Evolutionary conservation across 139 green algal genomes (phyloP).

Genomic region (Chlorella sorokiniana): DNA sequence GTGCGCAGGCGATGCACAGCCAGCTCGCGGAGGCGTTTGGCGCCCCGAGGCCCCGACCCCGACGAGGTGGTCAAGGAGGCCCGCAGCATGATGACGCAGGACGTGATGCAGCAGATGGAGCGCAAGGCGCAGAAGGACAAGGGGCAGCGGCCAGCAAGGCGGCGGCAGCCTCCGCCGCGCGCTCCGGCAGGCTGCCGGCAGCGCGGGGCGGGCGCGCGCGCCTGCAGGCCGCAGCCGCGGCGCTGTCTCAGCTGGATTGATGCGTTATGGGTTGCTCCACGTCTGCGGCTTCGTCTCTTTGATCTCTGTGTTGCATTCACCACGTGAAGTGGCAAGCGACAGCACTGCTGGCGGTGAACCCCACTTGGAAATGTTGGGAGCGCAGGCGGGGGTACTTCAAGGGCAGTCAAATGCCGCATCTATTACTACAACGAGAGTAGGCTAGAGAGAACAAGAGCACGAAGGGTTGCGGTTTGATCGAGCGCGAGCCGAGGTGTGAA

Average conservation of each 20-base stretch:
- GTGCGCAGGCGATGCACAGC: conserved; percentile 9
- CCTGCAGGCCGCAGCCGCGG: neutral
- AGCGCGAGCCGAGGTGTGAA: too few relatives aligned
- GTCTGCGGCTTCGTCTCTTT: neutral
- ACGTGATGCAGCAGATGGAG: neutral
- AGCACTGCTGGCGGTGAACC: too few relatives aligned
- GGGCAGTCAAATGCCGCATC: too few relatives aligned
- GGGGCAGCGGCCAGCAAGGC: neutral
- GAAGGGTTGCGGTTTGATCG: too few relatives aligned
- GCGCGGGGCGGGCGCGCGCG: neutral
- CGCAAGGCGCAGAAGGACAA: neutral
- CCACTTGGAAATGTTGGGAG: too few relatives aligned
- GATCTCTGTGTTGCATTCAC: neutral
- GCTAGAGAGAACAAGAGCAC: too few relatives aligned
- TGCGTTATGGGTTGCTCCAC: neutral
- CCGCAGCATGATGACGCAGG: conserved; percentile 10
- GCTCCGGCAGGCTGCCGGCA: neutral
- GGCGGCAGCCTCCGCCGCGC: neutral
- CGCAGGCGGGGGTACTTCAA: too few relatives aligned
- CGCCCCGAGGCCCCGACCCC: neutral
- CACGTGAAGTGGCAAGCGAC: neutral
- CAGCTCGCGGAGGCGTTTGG: conserved; percentile 33
- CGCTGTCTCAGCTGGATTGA: conserved; percentile 6
- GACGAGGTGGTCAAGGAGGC: conserved; percentile 40
- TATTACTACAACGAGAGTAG: too few relatives aligned